Conservation (phyloP, 352 stramenopile species). For the Phytopythium boreale region DNA sequence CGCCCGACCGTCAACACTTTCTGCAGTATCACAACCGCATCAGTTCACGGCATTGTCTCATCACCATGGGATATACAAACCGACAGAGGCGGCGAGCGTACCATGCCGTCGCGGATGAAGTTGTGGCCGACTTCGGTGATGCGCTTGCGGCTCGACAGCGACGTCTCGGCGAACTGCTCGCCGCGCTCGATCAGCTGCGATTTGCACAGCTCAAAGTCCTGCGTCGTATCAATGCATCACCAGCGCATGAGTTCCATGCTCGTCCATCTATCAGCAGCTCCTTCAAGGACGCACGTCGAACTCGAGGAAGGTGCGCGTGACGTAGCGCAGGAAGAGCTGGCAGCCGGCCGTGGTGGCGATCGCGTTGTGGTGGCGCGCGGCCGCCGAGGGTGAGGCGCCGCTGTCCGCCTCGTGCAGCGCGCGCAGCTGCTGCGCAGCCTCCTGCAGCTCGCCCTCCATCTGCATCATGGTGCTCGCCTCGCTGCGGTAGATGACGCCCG, state of each 20-base stretch:
- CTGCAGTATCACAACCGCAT: constrained; percentile 13
- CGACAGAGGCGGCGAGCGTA: too few relatives aligned
- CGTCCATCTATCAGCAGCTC: neutral
- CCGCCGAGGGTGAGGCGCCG: constrained; percentile 20
- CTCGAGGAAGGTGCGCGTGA: constrained; percentile 89
- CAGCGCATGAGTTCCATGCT: neutral
- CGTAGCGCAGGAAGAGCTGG: constrained; percentile 93
- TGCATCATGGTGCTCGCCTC: constrained; percentile 96
- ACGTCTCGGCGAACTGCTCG: constrained; percentile 92
- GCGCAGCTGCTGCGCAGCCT: constrained; percentile 74
- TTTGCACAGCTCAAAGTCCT: constrained; percentile 92
- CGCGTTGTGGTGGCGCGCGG: constrained; percentile 68
- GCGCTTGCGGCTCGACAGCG: constrained; percentile 87
- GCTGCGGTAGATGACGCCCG: constrained; percentile 89
- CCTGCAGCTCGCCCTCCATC: constrained; percentile 90
- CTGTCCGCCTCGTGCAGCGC: constrained; percentile 46
- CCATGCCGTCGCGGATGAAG: constrained; percentile 94
- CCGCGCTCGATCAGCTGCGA: constrained; percentile 90
- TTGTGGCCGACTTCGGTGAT: constrained; percentile 92
- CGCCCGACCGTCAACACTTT: constrained; percentile 93
- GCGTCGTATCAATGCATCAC: neutral
- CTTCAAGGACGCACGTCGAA: constrained; percentile 62
- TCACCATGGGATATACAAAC: neutral
- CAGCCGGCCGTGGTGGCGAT: constrained; percentile 91
- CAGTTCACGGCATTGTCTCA: neutral